These are phyloP conservation scores for Tolypocladium cylindrosporum DNA, from an alignment of 2,329 filamentous ascomycete genomes.

Conservation along the genomic window DNA sequence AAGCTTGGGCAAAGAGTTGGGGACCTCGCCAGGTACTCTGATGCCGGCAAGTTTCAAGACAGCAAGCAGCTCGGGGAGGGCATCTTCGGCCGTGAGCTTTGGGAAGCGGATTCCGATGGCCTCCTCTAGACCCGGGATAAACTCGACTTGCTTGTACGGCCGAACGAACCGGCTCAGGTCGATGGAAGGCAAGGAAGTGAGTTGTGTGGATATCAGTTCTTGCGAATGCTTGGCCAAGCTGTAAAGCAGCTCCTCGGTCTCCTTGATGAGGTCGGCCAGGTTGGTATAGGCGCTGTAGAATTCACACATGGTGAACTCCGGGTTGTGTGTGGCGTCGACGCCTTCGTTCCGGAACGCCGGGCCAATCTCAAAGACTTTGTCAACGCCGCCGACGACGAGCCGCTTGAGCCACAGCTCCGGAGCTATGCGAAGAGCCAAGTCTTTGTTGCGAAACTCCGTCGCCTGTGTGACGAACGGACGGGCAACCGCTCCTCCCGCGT, in stretches of 20 bases:
- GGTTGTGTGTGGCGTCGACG: conserved; percentile 85
- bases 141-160: conserved; percentile 63
- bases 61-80: conserved; percentile 46
- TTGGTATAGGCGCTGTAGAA: conserved; percentile 86
- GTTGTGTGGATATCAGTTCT: conserved; percentile 31
- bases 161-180: conserved; percentile 37
- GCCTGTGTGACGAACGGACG: conserved; percentile 75
- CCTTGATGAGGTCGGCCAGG: conserved; percentile 61
- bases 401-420: conserved; percentile 94
- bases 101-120: conserved; percentile 57
- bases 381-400: conserved; percentile 78
- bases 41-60: conserved; percentile 46
- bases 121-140: conserved; percentile 68
- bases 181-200: conserved; percentile 36
- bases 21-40: conserved; percentile 55
- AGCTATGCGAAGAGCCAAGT: conserved; percentile 74
- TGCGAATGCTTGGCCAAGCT: conserved; percentile 45
- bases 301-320: conserved; percentile 95
- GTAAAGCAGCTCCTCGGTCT: conserved; percentile 63
- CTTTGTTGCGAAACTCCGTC: conserved; percentile 62
- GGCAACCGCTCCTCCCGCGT: conserved; percentile 79
- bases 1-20: conserved; percentile 51
- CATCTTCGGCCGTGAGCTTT: conserved; percentile 44
- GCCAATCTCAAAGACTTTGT: conserved; percentile 87
- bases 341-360: conserved; percentile 90